Base-by-base conservation (phyloP, 306 rosid species). In the Glycine tomentella region DNA sequence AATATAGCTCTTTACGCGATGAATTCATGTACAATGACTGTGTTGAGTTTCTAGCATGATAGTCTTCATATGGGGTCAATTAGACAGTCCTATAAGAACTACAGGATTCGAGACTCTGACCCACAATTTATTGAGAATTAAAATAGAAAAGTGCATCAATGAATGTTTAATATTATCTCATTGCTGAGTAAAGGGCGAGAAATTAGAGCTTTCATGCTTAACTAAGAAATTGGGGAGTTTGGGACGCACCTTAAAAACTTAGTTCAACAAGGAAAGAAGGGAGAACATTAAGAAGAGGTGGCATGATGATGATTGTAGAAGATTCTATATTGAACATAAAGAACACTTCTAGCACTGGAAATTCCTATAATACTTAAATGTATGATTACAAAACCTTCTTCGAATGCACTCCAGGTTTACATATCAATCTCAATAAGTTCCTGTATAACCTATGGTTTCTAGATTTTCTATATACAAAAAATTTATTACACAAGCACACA, bases 401-500 rank as follows among this genome's bases (percentile, higher is more conserved):
- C 77, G 56, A 80, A 69, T 25, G 61, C 77, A 76, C 65, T 83
- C 62, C 83, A 74, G 78, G 84, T 81, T 81, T 84, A 86, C 92
- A 73, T 17, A 62, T 80, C 88, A 81, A 85, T 85, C 89, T 77
- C 61, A 53, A 69, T 56, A 59, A 84, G 79, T 77, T 76, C 82
- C 81, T 69, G 77, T 84, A 88, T 84, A 82, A 78, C 82, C 88
- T 83, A 86, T 68, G 83, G 33, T 56, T 74, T 80, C 92, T 91
- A 89, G 88, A 80, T 74, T 90, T 83, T 55, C 84, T 90, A 80
- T 91, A 66, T 92, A 92, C 92, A 91, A 83, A 85, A 76, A 25
- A 4, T 62, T 90, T 92, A 92, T 91, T 86, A 85, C 85, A 84
- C 87, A 83, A 82, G 87, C 89, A 88, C 75, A 77, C 88, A 91